These are phyloP conservation scores for Ophiostoma sp. DNA, from an alignment of 2,329 filamentous ascomycete species.

Conservation along the genomic window DNA sequence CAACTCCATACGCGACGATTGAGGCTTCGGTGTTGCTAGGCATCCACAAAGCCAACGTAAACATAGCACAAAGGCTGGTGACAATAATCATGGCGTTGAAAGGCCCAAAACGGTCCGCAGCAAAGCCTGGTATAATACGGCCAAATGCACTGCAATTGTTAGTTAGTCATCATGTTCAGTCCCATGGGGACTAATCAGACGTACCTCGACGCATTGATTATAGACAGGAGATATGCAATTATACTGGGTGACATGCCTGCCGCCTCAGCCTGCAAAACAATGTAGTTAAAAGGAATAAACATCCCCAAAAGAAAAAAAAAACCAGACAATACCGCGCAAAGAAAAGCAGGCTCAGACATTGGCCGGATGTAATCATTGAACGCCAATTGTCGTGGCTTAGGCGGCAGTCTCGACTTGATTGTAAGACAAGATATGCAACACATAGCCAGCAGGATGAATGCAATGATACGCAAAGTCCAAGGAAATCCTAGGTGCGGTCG, in stretches of 20 bases:
- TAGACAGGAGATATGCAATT: neutral
- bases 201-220: conserved; percentile 1
- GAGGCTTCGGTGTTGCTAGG: neutral
- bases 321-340: neutral
- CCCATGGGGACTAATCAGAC: neutral
- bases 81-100: neutral
- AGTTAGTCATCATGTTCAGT: neutral
- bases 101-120: neutral
- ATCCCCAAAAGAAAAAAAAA: conserved; percentile 6
- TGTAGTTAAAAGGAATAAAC: neutral
- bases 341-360: neutral
- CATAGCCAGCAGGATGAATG: neutral
- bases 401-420: neutral
- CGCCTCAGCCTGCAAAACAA: neutral
- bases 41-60: neutral
- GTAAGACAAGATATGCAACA: neutral
- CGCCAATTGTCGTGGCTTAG: neutral
- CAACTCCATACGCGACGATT: conserved; percentile 3
- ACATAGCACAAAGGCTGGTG: neutral
- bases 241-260: neutral
- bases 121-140: conserved; percentile 9
- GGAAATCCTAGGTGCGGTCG: neutral
- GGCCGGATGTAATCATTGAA: neutral
- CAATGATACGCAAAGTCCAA: neutral
- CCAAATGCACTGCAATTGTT: neutral